Conservation (phyloP, 441 rosid species). For the Croton laevigatus region DNA sequence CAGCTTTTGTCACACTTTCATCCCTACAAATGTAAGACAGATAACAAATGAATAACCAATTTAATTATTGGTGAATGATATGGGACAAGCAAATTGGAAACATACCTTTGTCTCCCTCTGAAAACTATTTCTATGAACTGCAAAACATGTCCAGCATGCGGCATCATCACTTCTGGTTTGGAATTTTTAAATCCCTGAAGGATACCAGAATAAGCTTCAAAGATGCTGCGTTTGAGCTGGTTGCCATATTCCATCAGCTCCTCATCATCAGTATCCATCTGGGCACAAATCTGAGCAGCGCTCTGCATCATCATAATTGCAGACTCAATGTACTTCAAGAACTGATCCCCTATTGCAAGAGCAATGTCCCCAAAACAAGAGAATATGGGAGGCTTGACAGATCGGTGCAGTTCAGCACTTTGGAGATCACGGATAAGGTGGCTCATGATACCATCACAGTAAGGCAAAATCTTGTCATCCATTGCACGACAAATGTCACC, state of each 20-base stretch:
- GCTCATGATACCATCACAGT: slow-evolving; percentile 83
- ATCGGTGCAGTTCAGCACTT: slow-evolving; percentile 75
- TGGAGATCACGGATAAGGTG: slow-evolving; percentile 72
- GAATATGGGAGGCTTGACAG: slow-evolving; percentile 92
- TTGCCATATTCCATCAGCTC: slow-evolving; percentile 82
- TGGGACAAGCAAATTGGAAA: neutral
- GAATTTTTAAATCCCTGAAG: slow-evolving; percentile 86
- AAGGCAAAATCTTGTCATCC: slow-evolving; percentile 70
- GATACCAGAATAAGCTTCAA: slow-evolving; percentile 91
- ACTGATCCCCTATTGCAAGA: slow-evolving; percentile 80
- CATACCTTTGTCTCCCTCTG: slow-evolving; percentile 65
- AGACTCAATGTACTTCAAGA: slow-evolving; percentile 62
- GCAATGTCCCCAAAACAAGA: slow-evolving; percentile 94
- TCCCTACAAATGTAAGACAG: slow-evolving; percentile 45
- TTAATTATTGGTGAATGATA: neutral
- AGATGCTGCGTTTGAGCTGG: slow-evolving; percentile 80
- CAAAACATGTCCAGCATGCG: slow-evolving; percentile 81
- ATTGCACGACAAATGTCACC: slow-evolving; percentile 91
- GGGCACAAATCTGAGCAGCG: slow-evolving; percentile 72
- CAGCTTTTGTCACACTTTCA: slow-evolving; percentile 83
- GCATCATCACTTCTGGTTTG: slow-evolving; percentile 75
- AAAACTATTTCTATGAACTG: slow-evolving; percentile 76
- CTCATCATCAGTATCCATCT: slow-evolving; percentile 66
- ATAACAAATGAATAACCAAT: neutral
- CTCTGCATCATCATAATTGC: slow-evolving; percentile 71